Percentiles rank a stretch among this genome's conserved stretches.
Conservation (phyloP, 1,284 basidiomycete species). For the Ustilago tritici region DNA sequence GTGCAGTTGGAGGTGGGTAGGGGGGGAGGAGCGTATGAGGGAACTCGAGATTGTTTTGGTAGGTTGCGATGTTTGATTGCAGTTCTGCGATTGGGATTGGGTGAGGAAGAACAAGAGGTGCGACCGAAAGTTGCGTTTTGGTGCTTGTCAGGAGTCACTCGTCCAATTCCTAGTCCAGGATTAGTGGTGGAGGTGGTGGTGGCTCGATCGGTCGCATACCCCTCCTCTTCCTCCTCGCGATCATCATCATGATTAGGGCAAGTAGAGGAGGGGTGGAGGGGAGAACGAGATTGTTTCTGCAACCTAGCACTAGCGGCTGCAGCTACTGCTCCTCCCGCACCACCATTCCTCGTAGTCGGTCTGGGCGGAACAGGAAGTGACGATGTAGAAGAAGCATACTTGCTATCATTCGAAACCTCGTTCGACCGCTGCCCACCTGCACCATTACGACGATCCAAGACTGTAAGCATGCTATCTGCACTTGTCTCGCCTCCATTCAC, state of each 20-base stretch:
- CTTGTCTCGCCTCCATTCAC: not conserved
- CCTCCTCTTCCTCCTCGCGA: conserved; percentile 14
- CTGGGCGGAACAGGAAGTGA: conserved; percentile 38
- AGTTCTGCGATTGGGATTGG: not conserved
- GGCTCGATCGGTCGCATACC: conserved; percentile 21
- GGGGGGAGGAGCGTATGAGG: conserved; percentile 19
- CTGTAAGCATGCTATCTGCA: conserved; percentile 5
- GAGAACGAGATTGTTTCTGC: not conserved
- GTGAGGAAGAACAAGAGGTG: not conserved
- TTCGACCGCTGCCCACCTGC: not conserved
- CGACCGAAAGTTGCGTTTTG: not conserved
- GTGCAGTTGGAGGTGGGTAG: not conserved
- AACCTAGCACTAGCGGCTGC: conserved; percentile 10
- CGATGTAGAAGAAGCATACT: not conserved
- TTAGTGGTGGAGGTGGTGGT: not conserved
- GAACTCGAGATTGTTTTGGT: conserved; percentile 20
- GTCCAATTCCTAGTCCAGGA: not conserved
- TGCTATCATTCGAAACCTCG: conserved; percentile 16
- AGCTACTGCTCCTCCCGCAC: not conserved
- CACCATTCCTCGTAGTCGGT: conserved; percentile 3
- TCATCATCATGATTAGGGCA: not conserved
- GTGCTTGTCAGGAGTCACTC: no score
- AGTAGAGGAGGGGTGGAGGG: not conserved
- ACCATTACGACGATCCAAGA: conserved; percentile 1
- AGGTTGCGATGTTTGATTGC: not conserved